These are phyloP conservation scores for Vinca major DNA, from an alignment of 305 asterid species.

Conservation along the genomic window DNA sequence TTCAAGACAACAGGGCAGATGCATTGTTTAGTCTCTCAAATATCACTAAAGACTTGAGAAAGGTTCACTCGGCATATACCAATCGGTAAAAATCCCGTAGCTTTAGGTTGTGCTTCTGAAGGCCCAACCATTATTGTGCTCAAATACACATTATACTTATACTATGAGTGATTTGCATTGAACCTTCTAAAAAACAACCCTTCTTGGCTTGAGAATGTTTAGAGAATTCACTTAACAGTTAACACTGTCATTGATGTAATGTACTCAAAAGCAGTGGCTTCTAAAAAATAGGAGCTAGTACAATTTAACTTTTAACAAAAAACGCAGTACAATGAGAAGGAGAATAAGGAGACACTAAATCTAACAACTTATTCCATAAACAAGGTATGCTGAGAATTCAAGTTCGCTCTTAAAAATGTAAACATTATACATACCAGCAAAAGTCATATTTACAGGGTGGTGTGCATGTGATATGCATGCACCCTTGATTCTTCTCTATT, in stretches of 20 bases:
- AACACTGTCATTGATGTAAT: neutral
- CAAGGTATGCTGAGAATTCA: slow-evolving; percentile 3
- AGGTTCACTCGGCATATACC: no score
- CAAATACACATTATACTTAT: neutral
- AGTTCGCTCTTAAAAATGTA: neutral
- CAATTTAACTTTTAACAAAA: neutral
- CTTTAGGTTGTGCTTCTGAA: neutral
- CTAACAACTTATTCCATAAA: neutral
- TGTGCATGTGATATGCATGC: slow-evolving; percentile 94
- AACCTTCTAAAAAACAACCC: neutral
- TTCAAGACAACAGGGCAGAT: neutral
- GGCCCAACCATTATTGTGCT: neutral
- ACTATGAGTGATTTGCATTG: neutral
- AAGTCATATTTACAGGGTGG: slow-evolving; percentile 94
- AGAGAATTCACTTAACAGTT: neutral
- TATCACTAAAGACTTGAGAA: neutral
- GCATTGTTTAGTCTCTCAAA: neutral
- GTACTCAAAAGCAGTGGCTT: neutral
- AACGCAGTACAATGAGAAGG: neutral
- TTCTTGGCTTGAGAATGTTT: neutral
- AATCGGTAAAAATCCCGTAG: no score
- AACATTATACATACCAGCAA: slow-evolving; percentile 57
- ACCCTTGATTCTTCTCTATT: slow-evolving; percentile 88
- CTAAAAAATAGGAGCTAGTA: neutral
- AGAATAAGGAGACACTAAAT: neutral